Evolutionary conservation across 148 eudicot species (phyloP), one percentile per base, ranked within the genome.

Genomic region (Spergularia bocconei): DNA sequence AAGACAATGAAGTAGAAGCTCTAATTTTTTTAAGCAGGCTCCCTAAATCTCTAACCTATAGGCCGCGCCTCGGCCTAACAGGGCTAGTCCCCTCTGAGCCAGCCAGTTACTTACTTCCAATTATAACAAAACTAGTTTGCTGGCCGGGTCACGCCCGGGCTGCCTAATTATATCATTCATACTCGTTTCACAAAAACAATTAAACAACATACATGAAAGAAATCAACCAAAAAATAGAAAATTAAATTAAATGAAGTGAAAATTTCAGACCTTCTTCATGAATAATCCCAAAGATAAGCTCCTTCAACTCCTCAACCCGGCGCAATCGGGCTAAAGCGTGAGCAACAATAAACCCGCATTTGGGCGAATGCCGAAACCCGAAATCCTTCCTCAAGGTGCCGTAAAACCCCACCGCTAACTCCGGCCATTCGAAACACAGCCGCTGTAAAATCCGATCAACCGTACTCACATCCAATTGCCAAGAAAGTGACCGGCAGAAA

Each of bases 281-380:
- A 56, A 87, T 48, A 75, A 89, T 71, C 47, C 79, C 59, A 74
- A 61, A 64, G 17, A 89, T 29, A 69, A 83, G 64, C 1, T 70
- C 68, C 73, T 72, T 79, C 77, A 93, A 70, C 33, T 82, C 85
- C 64, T 79, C 82, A 33, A 73, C 25, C 29, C 80, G 71, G 63
- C 78, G 71, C 71, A 74, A 77, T 38, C 70, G 75, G 0, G 93
- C 98, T 76, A 93, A 77, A 69, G 80, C 67, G 74, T 89, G 96
- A 56, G 96, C 93, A 47, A 89, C 67, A 47, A 77, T 60, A 60
- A 93, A 83, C 70, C 75, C 65, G 48, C 85, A 82, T 41, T 14
- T 63, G 41, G 56, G 74, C 7, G 92, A 87, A 78, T 81, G 90
- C 67, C 68, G 84, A 80, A 85, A 79, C 51, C 88, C 89, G 54